Conservation (phyloP, 208 protist species). For the Crithidia acanthocephali region DNA sequence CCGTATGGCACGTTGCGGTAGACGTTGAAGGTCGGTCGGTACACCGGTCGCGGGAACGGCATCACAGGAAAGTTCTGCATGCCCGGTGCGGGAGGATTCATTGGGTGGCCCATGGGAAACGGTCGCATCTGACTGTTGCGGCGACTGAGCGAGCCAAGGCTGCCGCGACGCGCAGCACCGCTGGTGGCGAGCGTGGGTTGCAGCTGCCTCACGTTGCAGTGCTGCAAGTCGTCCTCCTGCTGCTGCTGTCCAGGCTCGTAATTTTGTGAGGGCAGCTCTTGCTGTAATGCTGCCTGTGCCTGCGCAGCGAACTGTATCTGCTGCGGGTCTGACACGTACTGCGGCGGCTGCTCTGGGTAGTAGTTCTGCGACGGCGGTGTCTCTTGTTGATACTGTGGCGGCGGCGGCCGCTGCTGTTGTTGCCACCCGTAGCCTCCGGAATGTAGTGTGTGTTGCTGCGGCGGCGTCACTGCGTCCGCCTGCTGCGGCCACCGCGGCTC, state of each 20-base stretch:
- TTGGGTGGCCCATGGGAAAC: background rate
- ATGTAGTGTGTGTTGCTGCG: too few relatives aligned
- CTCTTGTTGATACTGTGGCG: too few relatives aligned
- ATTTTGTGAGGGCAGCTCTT: background rate
- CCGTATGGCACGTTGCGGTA: constrained; percentile 3
- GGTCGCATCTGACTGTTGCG: background rate
- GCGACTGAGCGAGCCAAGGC: background rate
- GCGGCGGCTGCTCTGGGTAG: background rate
- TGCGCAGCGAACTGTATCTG: background rate
- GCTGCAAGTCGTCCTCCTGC: background rate
- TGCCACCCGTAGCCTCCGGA: too few relatives aligned
- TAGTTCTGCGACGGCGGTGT: background rate
- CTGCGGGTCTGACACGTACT: background rate
- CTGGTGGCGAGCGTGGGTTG: background rate
- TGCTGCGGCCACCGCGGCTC: background rate
- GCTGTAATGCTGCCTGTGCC: background rate
- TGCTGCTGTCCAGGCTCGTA: background rate
- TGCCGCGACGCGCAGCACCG: background rate
- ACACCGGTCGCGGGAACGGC: background rate
- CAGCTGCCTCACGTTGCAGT: background rate
- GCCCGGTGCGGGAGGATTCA: background rate
- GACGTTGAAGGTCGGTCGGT: background rate
- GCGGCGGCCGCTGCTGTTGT: background rate
- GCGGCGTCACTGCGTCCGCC: background rate
- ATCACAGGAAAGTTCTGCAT: constrained; percentile 4